Evolutionary conservation across 139 green algal genomes (phyloP).

Genomic region (Pseudopediastrum boryanum): DNA sequence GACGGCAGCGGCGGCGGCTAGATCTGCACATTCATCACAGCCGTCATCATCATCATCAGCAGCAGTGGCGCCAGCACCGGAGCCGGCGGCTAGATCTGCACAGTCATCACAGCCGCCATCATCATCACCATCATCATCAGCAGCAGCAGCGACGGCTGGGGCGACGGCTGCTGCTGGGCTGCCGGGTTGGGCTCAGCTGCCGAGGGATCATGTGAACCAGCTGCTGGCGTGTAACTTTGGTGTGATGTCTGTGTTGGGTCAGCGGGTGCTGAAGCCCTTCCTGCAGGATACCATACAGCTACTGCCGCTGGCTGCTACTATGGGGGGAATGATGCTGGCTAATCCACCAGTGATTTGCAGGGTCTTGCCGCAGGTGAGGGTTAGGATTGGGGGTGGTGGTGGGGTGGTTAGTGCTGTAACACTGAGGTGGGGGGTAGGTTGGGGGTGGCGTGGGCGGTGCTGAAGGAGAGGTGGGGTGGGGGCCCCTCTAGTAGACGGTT

Average conservation of each 20-base stretch:
- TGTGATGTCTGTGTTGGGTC: slow-evolving; percentile 68
- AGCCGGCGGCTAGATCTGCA: no score
- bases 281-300: slow-evolving; percentile 54
- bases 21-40: no score
- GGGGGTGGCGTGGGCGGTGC: no score
- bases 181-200: slow-evolving; percentile 38
- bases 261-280: slow-evolving; percentile 53
- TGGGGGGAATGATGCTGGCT: slow-evolving; percentile 58
- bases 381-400: no score
- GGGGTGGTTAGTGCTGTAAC: no score
- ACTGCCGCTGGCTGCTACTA: slow-evolving; percentile 47
- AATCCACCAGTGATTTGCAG: slow-evolving; percentile 47
- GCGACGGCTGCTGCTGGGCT: slow-evolving; percentile 2
- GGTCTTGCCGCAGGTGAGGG: slow-evolving; percentile 49
- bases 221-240: slow-evolving; percentile 73
- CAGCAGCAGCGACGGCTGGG: slow-evolving; percentile 4
- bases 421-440: no score
- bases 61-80: no score
- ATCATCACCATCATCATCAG: slow-evolving; percentile 9
- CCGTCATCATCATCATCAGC: no score
- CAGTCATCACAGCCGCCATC: background rate
- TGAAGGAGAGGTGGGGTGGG: no score
- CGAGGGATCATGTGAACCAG: slow-evolving; percentile 66
- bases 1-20: no score
- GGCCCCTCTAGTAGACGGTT: no score